These are phyloP conservation scores for Microbotryomycetes sp. DNA, from an alignment of 1,284 basidiomycete genomes.

Conservation along the genomic window DNA sequence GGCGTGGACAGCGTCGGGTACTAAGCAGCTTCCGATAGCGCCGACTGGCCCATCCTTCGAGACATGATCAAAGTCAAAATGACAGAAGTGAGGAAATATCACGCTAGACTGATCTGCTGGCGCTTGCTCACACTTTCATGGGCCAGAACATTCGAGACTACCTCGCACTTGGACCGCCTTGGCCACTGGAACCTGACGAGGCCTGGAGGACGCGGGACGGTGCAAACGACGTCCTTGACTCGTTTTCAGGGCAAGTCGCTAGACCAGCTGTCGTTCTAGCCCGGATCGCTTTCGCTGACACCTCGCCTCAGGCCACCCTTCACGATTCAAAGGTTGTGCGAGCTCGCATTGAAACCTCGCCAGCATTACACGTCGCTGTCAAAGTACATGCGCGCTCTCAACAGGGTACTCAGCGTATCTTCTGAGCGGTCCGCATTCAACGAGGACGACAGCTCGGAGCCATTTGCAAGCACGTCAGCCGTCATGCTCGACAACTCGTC, in stretches of 20 bases:
- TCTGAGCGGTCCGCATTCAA: slow-evolving; percentile 43
- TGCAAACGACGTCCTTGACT: slow-evolving; percentile 19
- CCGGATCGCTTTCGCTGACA: neutral
- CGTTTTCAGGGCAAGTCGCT: slow-evolving; percentile 7
- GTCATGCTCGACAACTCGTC: slow-evolving; percentile 6
- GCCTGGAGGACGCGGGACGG: slow-evolving; percentile 34
- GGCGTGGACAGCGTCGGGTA: slow-evolving; percentile 1
- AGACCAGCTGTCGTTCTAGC: neutral
- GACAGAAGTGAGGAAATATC: slow-evolving; percentile 48
- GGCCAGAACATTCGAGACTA: slow-evolving; percentile 54
- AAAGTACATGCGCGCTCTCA: slow-evolving; percentile 84
- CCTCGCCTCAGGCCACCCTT: slow-evolving; percentile 56
- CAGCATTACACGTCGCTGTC: slow-evolving; percentile 68
- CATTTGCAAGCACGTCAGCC: slow-evolving; percentile 1
- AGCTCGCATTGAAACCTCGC: slow-evolving; percentile 66
- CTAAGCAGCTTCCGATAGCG: slow-evolving; percentile 45
- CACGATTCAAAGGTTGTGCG: slow-evolving; percentile 84
- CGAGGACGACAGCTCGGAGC: slow-evolving; percentile 12
- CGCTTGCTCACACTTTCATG: slow-evolving; percentile 16
- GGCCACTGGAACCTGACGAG: slow-evolving; percentile 19
- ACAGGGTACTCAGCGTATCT: slow-evolving; percentile 77
- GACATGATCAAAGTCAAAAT: slow-evolving; percentile 65
- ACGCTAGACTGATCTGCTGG: slow-evolving; percentile 26
- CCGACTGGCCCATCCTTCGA: slow-evolving; percentile 65
- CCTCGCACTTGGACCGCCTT: slow-evolving; percentile 20